Conservation (phyloP, 495 filamentous ascomycete species). For the Chaetomium tenue region DNA sequence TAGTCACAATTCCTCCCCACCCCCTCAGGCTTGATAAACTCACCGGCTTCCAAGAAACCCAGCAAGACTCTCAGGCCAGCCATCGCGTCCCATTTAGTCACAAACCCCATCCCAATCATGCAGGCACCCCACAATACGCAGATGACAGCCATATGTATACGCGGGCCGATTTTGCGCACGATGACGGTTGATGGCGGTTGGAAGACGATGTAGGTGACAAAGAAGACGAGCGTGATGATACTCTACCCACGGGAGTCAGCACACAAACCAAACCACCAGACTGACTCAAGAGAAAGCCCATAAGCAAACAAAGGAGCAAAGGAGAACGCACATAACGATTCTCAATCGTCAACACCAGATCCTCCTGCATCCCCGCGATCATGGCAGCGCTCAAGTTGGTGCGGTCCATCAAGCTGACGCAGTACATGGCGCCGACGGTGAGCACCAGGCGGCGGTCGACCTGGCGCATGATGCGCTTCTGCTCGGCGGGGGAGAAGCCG, state of each 20-base stretch:
- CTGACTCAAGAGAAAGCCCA: neutral
- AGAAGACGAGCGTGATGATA: constrained; percentile 63
- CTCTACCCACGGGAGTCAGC: constrained; percentile 37
- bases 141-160: constrained; percentile 54
- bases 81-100: constrained; percentile 50
- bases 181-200: constrained; percentile 60
- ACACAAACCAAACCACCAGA: neutral
- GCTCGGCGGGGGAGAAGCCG: constrained; percentile 39
- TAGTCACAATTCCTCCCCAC: neutral
- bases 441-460: constrained; percentile 63
- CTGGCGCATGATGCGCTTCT: constrained; percentile 53
- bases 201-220: constrained; percentile 62
- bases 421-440: constrained; percentile 64
- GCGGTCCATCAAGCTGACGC: constrained; percentile 64
- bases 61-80: constrained; percentile 57
- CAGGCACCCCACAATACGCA: constrained; percentile 47
- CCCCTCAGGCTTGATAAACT: constrained; percentile 1
- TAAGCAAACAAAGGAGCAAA: no score
- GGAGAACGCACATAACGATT: constrained; percentile 36
- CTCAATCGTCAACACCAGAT: constrained; percentile 46
- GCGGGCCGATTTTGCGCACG: constrained; percentile 60
- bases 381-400: constrained; percentile 64
- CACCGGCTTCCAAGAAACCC: constrained; percentile 62
- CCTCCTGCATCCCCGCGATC: constrained; percentile 61
- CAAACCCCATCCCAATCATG: constrained; percentile 66